These are phyloP conservation scores for Guadua angustifolia DNA, from an alignment of 176 grass and related monocot species.

Conservation along the genomic window DNA sequence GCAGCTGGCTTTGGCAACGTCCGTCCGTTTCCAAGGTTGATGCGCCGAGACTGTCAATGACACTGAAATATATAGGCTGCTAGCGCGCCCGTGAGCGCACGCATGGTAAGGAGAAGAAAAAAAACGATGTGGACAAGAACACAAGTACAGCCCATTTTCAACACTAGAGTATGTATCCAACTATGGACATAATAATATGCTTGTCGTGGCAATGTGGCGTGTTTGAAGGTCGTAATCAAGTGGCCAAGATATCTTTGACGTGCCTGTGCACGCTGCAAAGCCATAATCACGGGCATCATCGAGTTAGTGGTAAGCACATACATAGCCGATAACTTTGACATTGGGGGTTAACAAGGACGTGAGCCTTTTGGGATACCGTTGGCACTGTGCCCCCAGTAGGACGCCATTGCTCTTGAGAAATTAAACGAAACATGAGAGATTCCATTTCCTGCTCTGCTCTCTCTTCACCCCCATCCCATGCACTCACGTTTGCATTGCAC, in stretches of 20 bases:
- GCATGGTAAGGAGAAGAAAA: constrained; percentile 1
- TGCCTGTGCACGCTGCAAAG: constrained; percentile 2
- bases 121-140: constrained; percentile 28
- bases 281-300: constrained; percentile 49
- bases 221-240: constrained; percentile 37
- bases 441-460: too few species aligned
- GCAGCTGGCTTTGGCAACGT: background rate
- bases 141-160: background rate
- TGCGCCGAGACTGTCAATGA: background rate
- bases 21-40: background rate
- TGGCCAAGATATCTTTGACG: background rate
- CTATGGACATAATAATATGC: background rate
- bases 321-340: constrained; percentile 40
- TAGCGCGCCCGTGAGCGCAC: constrained; percentile 31
- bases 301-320: constrained; percentile 19
- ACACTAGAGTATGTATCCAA: background rate
- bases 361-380: background rate
- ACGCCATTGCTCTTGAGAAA: background rate
- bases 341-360: constrained; percentile 4
- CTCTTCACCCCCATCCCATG: background rate
- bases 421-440: background rate
- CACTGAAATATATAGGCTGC: background rate
- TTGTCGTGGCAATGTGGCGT: constrained; percentile 18
- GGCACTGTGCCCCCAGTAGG: too few species aligned
- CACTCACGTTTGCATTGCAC: background rate